Evolutionary conservation across 2,329 filamentous ascomycete species (phyloP), one percentile per base, ranked within the genome.

Genomic region (Calcarisporium arbuscula): DNA sequence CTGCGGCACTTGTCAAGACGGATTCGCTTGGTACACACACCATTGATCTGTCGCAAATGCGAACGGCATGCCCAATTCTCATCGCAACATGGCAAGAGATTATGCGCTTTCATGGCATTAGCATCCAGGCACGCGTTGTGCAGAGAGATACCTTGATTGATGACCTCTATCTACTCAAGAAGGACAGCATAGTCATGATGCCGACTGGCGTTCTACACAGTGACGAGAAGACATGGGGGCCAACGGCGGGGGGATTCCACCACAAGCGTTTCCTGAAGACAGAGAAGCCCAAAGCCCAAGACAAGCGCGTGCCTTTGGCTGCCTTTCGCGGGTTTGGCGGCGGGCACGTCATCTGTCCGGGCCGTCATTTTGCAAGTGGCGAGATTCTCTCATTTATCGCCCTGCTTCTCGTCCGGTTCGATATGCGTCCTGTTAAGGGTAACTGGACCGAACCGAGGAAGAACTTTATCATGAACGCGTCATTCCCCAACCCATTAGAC

Each of bases 321-420:
- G 35, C 35, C 16, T 37, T 37, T 19, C 28, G 35, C n/a, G 20
- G 27, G n/a, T 37, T 37, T 18, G 35, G 35, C 15, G 22, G 35
- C 11, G 35, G 35, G 9, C 20, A 30, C 14, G 29, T 32, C 12
- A 21, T 37, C 11, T 37, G 35, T 28, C 35, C 35, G 12, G 35
- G 35, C 21, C 28, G 35, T 15, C 29, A 37, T 28, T 37, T 37
- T 20, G 35, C 23, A 16, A 37, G 29, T 25, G 32, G 17, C 11
- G 35, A 37, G 19, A 19, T 37, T 16, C 16, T 37, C 18, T 19
- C 35, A 8, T 23, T 37, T 21, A 11, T 32, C 12, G 29, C 35
- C n/a, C 18, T 37, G 11, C 23, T 37, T 9, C 21, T 37, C 10
- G 18, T 37, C 10, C 35, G 35, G 7, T 32, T 37, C 15, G 35